A percentile compares a stretch with the other conserved stretches of the same genome.
These are phyloP conservation scores for Chenopodium album DNA, from an alignment of 148 eudicot species.

Conservation along the genomic window DNA sequence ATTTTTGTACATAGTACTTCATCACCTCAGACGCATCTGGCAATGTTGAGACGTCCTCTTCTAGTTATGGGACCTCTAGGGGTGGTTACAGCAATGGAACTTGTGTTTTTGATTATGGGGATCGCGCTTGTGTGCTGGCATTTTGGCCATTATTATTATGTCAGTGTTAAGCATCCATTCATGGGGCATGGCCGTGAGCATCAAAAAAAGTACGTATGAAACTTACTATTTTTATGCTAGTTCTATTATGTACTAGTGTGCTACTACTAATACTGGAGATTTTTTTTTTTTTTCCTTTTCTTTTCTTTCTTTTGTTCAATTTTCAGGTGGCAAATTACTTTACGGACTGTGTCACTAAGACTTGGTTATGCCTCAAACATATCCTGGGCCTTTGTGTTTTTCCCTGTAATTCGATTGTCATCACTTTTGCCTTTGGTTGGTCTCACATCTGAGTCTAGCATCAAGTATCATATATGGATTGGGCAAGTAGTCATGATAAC, in stretches of 20 bases:
- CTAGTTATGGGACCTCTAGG: constrained; percentile 49
- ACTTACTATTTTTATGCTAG: background rate
- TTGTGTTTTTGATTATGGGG: constrained; percentile 40
- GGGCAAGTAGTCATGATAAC: constrained; percentile 57
- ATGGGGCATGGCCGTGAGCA: constrained; percentile 25
- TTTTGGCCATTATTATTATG: constrained; percentile 39
- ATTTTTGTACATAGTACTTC: background rate
- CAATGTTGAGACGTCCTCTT: constrained; percentile 37
- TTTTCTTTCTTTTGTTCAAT: background rate
- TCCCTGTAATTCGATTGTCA: constrained; percentile 53
- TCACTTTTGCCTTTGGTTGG: constrained; percentile 57
- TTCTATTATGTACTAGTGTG: too few relatives aligned
- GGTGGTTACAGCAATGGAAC: constrained; percentile 42
- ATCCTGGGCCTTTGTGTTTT: constrained; percentile 54
- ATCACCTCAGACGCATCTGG: constrained; percentile 14
- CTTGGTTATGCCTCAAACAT: constrained; percentile 53
- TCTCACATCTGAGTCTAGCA: constrained; percentile 57
- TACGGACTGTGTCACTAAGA: constrained; percentile 41
- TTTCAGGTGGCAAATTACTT: constrained; percentile 45
- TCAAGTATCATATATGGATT: constrained; percentile 68
- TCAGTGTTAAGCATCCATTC: constrained; percentile 40
- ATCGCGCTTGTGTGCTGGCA: constrained; percentile 48
- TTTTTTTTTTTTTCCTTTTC: background rate
- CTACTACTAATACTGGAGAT: background rate
- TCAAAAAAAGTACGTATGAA: constrained; percentile 27